These are phyloP conservation scores for Talaromyces piceae DNA, from an alignment of 2,329 filamentous ascomycete species.

Conservation along the genomic window DNA sequence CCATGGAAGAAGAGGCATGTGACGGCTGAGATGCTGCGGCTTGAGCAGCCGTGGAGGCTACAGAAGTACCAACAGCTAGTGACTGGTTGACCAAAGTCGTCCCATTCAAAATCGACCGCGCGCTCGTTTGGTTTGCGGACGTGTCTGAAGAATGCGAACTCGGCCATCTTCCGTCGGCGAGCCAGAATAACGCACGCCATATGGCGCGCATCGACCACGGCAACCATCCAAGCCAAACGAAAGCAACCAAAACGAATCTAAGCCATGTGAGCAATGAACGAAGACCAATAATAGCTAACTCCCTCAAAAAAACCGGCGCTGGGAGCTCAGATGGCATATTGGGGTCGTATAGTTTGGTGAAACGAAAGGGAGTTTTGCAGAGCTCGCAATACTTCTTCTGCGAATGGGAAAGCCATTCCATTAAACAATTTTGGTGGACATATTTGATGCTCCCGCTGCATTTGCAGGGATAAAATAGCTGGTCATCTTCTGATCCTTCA, in stretches of 20 bases:
- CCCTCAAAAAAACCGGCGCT: slow-evolving; percentile 68
- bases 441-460: slow-evolving; percentile 98
- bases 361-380: slow-evolving; percentile 96
- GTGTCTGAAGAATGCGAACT: slow-evolving; percentile 20
- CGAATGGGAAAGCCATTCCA: slow-evolving; percentile 98
- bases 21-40: slow-evolving; percentile 21
- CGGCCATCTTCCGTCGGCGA: slow-evolving; percentile 69
- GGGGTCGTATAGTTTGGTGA: slow-evolving; percentile 94
- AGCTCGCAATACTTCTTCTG: slow-evolving; percentile 99
- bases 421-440: slow-evolving; percentile 94
- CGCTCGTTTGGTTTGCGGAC: slow-evolving; percentile 13
- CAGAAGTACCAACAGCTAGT: slow-evolving; percentile 17
- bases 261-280: slow-evolving; percentile 70
- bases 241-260: slow-evolving; percentile 67
- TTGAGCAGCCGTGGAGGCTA: slow-evolving; percentile 18
- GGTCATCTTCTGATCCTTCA: slow-evolving; percentile 73
- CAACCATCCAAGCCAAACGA: slow-evolving; percentile 82
- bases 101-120: slow-evolving; percentile 21
- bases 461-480: slow-evolving; percentile 95
- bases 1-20: slow-evolving; percentile 27
- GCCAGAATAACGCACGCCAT: slow-evolving; percentile 92
- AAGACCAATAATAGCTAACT: slow-evolving; percentile 65
- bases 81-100: slow-evolving; percentile 18
- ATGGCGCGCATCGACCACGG: slow-evolving; percentile 86
- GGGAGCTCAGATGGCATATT: slow-evolving; percentile 86